Evolutionary conservation across 2,329 filamentous ascomycete species (phyloP), one percentile per base, ranked within the genome.

Genomic region (Fusarium hostae): DNA sequence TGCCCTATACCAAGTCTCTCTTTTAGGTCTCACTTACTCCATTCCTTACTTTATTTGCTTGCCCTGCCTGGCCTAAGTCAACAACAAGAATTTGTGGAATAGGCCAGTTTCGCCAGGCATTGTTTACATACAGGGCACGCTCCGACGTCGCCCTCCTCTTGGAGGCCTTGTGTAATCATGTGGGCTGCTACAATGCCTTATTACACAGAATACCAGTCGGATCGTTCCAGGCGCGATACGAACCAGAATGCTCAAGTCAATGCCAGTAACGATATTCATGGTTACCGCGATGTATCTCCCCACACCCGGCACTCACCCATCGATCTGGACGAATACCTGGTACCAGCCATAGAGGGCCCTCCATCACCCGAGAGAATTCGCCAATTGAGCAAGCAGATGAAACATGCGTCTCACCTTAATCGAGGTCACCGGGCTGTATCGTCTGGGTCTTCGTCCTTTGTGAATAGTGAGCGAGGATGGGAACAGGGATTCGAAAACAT

Each of bases 331-430:
- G 84, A 87, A 63, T 82, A 87, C 59, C 79, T 91, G 63, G 88
- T 86, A 64, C 88, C 89, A 52, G 85, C 89, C 67, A 80, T 90
- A 61, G 87, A 91, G 73, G 87, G 87, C 22, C 88, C 89, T 43
- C 88, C 89, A 1, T 91, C 89, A 37, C 87, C 89, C 32, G 86
- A 88, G 74, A 85, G 84, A 68, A 84, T 90, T 73, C 86, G 88
- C 71, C 87, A 87, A 63, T 82, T 90, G 57, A 89, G 83, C 78
- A 86, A 86, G 77, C 86, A 90, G 79, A 86, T 89, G 84, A 89
- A 86, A 78, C 83, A 84, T 75, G 83, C 84, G 28, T 87, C 88
- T 28, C 81, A 83, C 56, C 71, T 81, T 45, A 79, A 79, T 62
- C 75, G 78, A 28, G 72, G 75, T 37, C 79, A 81, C 52, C 79